phyloP scores from a whole-genome alignment of 768 basidiomycete genomes.

The Lentinula raphanica region DNA sequence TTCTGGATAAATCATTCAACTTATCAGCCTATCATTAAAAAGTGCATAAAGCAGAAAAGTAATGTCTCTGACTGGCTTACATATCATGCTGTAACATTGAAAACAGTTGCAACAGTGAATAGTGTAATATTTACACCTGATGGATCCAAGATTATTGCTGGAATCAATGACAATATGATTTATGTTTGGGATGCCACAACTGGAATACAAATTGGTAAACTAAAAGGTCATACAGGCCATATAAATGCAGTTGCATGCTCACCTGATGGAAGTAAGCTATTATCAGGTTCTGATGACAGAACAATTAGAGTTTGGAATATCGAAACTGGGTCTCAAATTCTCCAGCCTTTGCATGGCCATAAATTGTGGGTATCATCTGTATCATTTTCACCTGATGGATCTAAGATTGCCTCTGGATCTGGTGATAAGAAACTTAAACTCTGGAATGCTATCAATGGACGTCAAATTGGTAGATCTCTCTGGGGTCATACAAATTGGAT shows the following conservation, averaged over 20 bases:
- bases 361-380: not conserved
- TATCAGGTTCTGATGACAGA: not conserved
- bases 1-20: not conserved
- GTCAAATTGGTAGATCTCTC: not conserved
- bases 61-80: not conserved
- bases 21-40: not conserved
- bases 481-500: not conserved
- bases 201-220: not conserved
- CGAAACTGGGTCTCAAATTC: not conserved
- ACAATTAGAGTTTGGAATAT: constrained; percentile 5
- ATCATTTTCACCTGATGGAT: not conserved
- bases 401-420: not conserved
- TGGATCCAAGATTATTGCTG: not conserved
- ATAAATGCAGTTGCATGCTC: not conserved
- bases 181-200: not conserved
- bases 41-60: not conserved
- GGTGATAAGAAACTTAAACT: not conserved
- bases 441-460: not conserved
- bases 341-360: not conserved
- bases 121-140: not conserved
- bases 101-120: not conserved
- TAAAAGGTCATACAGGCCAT: not conserved
- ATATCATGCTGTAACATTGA: not conserved
- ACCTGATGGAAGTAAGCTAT: too few species aligned
- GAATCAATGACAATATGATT: not conserved